Conservation (phyloP, 2,329 filamentous ascomycete genomes). For the Aureobasidium sp. region DNA sequence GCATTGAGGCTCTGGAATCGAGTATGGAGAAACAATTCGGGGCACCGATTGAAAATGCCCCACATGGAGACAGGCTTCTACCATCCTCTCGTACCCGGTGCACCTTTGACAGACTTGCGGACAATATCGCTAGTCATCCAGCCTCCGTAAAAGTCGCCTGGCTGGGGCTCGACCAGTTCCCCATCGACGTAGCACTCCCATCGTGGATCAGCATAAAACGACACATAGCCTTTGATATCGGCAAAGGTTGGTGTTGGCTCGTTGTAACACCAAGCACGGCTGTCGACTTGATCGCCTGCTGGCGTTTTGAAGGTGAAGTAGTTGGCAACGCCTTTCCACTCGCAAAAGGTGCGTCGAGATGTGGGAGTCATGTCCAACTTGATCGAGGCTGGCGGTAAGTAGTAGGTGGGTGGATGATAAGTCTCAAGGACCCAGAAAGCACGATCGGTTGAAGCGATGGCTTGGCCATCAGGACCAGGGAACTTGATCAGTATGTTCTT, state of each 20-base stretch:
- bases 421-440: constrained; percentile 56
- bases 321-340: constrained; percentile 53
- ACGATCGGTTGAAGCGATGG: constrained; percentile 50
- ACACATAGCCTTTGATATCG: constrained; percentile 47
- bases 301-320: constrained; percentile 45
- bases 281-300: constrained; percentile 33
- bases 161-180: constrained; percentile 46
- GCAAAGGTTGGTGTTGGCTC: constrained; percentile 44
- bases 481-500: constrained; percentile 40
- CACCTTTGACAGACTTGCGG: constrained; percentile 40
- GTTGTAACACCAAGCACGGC: constrained; percentile 53
- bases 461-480: constrained; percentile 41
- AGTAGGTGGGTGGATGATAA: constrained; percentile 57
- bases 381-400: constrained; percentile 45
- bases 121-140: constrained; percentile 55
- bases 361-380: constrained; percentile 40
- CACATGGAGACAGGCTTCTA: background rate
- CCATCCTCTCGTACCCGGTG: constrained; percentile 30
- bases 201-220: constrained; percentile 49
- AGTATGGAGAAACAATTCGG: too few species aligned
- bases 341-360: constrained; percentile 43
- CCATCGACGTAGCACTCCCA: constrained; percentile 57
- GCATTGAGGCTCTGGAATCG: too few species aligned
- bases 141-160: constrained; percentile 55
- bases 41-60: background rate